A percentile compares a stretch with the other conserved stretches of the same genome.
Conservation (phyloP, 208 protist genomes). For the Strigomonas galati region DNA sequence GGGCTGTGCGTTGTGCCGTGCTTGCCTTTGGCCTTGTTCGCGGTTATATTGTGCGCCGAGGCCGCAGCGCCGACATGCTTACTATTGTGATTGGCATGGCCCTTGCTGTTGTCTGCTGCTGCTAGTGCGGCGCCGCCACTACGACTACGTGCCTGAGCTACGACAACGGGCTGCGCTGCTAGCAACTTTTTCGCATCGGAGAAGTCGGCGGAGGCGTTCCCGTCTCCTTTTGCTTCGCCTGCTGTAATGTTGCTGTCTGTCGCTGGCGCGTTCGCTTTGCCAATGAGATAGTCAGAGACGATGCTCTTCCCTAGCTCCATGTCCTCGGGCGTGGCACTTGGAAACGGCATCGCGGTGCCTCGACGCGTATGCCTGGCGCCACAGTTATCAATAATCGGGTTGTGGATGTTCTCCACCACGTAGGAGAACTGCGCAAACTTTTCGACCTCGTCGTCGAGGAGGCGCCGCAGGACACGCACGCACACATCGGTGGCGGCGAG, state of each 20-base stretch:
- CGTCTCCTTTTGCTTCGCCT: neutral
- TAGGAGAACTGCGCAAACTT: conserved; percentile 55
- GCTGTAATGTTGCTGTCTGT: too few relatives aligned
- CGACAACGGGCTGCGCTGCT: too few relatives aligned
- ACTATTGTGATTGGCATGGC: neutral
- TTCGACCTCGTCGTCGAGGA: conserved; percentile 60
- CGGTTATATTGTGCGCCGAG: neutral
- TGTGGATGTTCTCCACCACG: conserved; percentile 62
- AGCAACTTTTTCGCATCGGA: too few relatives aligned
- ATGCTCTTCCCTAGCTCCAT: too few relatives aligned
- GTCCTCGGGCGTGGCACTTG: too few relatives aligned
- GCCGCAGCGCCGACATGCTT: neutral
- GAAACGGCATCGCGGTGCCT: too few relatives aligned
- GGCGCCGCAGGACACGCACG: conserved; percentile 47
- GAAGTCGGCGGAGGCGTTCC: neutral
- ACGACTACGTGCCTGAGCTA: too few relatives aligned
- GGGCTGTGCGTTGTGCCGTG: neutral
- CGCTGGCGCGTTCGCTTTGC: too few relatives aligned
- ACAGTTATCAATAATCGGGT: conserved; percentile 26
- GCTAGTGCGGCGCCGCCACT: neutral
- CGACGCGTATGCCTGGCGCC: too few relatives aligned
- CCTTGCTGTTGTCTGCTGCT: neutral
- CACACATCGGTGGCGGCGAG: conserved; percentile 18
- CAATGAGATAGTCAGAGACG: too few relatives aligned
- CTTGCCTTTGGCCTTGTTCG: neutral